Evolutionary conservation across 352 stramenopile species (phyloP), one percentile per base, ranked within the genome.

Genomic region (Phytophthora pluvialis): DNA sequence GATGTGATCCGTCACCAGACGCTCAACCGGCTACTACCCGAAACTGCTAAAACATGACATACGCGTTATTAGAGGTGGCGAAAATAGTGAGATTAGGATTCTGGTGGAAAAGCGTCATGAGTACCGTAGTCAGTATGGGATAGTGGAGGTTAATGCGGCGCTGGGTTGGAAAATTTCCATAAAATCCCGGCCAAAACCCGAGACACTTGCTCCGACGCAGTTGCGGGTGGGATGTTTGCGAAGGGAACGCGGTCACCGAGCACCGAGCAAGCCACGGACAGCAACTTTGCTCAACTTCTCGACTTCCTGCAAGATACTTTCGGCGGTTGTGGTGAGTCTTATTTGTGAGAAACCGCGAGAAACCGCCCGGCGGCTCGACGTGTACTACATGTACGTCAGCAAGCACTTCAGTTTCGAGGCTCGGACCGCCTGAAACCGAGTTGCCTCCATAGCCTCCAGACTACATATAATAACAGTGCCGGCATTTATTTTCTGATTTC

Each of bases 11-110:
- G 38, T 40, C 54, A 40, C 47, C 47, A 54, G 54, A 18, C 52
- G 45, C 28, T 51, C 60, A 47, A 42, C 56, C 43, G 40, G 35
- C 25, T 43, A 42, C 16, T 26, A 47, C 31, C 16, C n/a, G 46
- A 61, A 64, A 70, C 56, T 26, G 40, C 12, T 38, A 58, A 21
- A 43, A 39, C 39, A 49, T 69, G 53, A 64, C 38, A 53, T 69
- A 64, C 50, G 29, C 21, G 2, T 31, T 67, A 56, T 56, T 3
- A 12, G 21, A 67, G 58, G 58, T 47, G 2, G 5, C 8, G 1
- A 9, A 1, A 3, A 26, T 61, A 40, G 25, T 50, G 11, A 55
- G 9, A 43, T 5, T 4, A 43, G 32, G 42, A 26, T 25, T 13
- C n/a, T n/a, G 6, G 13, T 21, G 13, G 15, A 32, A 68, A 48